Percentiles rank a stretch among this genome's conserved stretches.
These are phyloP conservation scores for Dentipellis fragilis DNA, from an alignment of 768 basidiomycete species.

Conservation along the genomic window DNA sequence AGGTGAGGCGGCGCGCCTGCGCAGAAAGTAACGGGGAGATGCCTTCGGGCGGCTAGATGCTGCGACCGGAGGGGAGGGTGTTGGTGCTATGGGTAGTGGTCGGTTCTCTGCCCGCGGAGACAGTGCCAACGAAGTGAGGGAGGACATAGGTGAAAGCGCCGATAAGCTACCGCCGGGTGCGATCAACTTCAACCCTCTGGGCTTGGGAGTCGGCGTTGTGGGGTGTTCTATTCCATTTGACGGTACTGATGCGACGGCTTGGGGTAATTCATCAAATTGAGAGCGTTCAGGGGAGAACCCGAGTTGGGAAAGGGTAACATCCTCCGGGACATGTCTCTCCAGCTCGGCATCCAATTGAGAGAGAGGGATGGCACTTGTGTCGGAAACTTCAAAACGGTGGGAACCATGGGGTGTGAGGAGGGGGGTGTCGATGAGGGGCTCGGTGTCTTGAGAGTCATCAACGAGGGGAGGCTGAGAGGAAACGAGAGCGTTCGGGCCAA, in stretches of 20 bases:
- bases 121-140: not conserved
- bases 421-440: constrained; percentile 40
- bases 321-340: constrained; percentile 16
- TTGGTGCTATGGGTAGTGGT: not conserved
- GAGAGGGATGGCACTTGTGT: constrained; percentile 23
- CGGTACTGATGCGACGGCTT: constrained; percentile 9
- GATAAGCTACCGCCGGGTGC: not conserved
- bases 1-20: constrained; percentile 8
- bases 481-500: not conserved
- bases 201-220: not conserved
- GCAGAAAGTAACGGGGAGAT: constrained; percentile 17
- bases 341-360: constrained; percentile 26
- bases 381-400: constrained; percentile 29
- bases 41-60: not conserved
- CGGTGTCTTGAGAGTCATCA: constrained; percentile 31
- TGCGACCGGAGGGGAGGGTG: too few relatives aligned
- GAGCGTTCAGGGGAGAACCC: too few relatives aligned
- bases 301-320: constrained; percentile 25
- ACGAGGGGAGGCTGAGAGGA: too few relatives aligned
- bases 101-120: not conserved
- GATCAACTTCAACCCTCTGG: too few relatives aligned
- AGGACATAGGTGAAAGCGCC: not conserved
- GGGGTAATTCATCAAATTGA: too few relatives aligned
- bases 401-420: constrained; percentile 46
- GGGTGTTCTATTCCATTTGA: not conserved